phyloP scores from a whole-genome alignment of 495 filamentous ascomycete species.

The Podospora anserina region DNA sequence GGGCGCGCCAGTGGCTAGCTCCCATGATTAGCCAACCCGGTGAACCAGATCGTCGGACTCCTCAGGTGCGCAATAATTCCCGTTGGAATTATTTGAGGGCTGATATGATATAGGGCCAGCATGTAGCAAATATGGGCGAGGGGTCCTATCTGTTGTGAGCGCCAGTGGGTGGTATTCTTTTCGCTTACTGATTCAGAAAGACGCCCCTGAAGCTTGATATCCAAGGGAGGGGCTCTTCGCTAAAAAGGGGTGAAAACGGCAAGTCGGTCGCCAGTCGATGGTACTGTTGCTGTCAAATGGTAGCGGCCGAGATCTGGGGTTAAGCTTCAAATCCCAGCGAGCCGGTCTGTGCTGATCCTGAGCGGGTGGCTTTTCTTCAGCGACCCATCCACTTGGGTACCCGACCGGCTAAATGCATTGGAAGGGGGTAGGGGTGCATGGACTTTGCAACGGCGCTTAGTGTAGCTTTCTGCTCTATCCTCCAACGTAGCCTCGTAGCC shows the following conservation, averaged over 20 bases:
- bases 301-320: conserved; percentile 3
- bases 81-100: neutral
- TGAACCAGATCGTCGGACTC: conserved; percentile 9
- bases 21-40: neutral
- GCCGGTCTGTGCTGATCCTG: conserved; percentile 34
- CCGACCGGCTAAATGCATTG: conserved; percentile 36
- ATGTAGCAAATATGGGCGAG: neutral
- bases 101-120: neutral
- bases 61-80: conserved; percentile 8
- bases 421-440: conserved; percentile 21
- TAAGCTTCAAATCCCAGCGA: conserved; percentile 21
- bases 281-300: neutral
- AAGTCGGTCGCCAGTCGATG: conserved; percentile 8
- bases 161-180: neutral
- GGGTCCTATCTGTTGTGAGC: no score
- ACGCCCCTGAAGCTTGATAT: neutral
- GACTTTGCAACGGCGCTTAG: conserved; percentile 30
- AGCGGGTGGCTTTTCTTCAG: conserved; percentile 34
- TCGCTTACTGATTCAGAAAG: conserved; percentile 9
- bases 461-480: no score
- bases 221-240: conserved; percentile 13
- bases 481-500: no score
- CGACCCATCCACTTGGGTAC: conserved; percentile 35
- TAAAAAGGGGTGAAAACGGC: conserved; percentile 11
- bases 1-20: conserved; percentile 2